phyloP scores from a whole-genome alignment of 257 asterid genomes.

The Solanum chiquidenum region DNA sequence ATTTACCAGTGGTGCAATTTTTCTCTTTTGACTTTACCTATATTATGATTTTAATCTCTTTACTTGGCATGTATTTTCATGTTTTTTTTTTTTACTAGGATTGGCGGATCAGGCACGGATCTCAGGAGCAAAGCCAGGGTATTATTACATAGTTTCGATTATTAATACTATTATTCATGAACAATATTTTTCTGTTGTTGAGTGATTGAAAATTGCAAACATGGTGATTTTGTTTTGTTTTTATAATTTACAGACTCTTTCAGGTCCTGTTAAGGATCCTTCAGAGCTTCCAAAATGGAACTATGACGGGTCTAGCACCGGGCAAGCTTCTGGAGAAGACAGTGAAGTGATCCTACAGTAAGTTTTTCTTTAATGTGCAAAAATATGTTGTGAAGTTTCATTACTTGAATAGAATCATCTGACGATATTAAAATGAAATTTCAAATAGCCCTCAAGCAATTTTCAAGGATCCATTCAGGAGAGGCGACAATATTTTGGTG shows the following conservation, averaged over 20 bases:
- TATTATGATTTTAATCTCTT: neutral
- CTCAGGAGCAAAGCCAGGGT: slow-evolving; percentile 95
- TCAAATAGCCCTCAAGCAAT: slow-evolving; percentile 84
- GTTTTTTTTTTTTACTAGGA: slow-evolving; percentile 31
- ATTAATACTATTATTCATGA: neutral
- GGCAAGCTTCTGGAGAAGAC: slow-evolving; percentile 97
- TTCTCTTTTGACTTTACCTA: neutral
- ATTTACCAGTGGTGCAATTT: neutral
- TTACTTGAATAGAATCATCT: neutral
- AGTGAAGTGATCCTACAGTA: slow-evolving; percentile 98
- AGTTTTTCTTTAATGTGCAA: neutral
- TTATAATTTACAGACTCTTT: slow-evolving; percentile 47
- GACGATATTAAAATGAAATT: neutral
- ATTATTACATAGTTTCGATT: neutral
- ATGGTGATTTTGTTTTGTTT: neutral
- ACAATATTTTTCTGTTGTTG: neutral
- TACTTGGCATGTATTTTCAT: no score
- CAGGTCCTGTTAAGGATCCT: slow-evolving; percentile 78
- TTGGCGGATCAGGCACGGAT: slow-evolving; percentile 91
- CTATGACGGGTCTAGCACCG: slow-evolving; percentile 96
- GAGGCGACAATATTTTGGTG: slow-evolving; percentile 93
- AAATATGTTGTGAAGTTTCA: neutral
- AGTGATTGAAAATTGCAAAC: neutral
- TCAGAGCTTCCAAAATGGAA: slow-evolving; percentile 98
- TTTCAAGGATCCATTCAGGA: slow-evolving; percentile 96